Evolutionary conservation across 2,329 filamentous ascomycete genomes (phyloP), one percentile per base, ranked within the genome.

Genomic region (Didymella pinodella): DNA sequence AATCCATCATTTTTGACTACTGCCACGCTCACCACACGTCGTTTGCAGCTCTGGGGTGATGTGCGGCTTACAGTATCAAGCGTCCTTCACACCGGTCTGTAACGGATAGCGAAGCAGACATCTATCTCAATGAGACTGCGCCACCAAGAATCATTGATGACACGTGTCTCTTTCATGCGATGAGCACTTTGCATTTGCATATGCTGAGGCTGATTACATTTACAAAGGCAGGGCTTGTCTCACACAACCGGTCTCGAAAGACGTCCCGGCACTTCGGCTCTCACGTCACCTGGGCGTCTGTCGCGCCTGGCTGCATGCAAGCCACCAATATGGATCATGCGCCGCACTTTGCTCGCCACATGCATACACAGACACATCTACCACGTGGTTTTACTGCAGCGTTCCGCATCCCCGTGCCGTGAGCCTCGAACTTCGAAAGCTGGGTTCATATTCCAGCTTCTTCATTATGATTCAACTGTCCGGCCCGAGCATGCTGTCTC

Each of bases 281-380:
- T 29, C 44, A 48, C 34, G 26, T 41, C 26, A 43, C 40, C 26
- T 25, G 11, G 38, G 50, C 56, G 56, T 32, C 14, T 29, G 44
- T 29, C 56, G 56, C 56, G 56, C 29, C 56, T 59, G 56, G 28
- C 18, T 22, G 26, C 51, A 50, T 59, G 56, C 50, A 59, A 59
- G 56, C 56, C 56, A 59, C 51, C 56, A 59, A 54, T 47, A 59
- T 34, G 25, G 20, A 50, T 51, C 50, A 49, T 38, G 41, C 47
- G 34, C 45, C 26, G 40, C 46, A 50, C 25, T 40, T 46, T 46
- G 22, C 46, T 50, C 26, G 25, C 48, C 25, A 52, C 48, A 43
- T 22, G 38, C 48, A 40, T 34, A 47, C 29, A 16, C 55, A 58
- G 36, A 40, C 20, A 10, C 34, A 26, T 18, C 20, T 12, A 50